phyloP scores from a whole-genome alignment of 2,329 filamentous ascomycete genomes.

The Madurella mycetomatis region DNA sequence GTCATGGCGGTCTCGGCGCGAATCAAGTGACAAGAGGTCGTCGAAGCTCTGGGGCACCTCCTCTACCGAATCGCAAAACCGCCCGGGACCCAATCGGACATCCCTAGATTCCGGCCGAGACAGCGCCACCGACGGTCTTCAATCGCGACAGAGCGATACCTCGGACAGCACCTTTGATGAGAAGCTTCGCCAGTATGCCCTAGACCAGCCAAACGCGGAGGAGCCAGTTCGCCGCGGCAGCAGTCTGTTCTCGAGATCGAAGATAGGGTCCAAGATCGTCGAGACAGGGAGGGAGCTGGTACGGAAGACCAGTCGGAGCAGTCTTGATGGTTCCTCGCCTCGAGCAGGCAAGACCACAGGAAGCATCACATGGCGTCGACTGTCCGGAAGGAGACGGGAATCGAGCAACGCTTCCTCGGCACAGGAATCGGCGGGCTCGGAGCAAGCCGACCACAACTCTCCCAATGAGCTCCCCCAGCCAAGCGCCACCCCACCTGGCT shows the following conservation, averaged over 20 bases:
- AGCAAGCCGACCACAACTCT: constrained; percentile 12
- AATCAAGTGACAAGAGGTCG: constrained; percentile 29
- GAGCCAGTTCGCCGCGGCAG: constrained; percentile 26
- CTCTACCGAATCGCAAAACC: constrained; percentile 2
- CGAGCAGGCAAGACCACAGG: constrained; percentile 14
- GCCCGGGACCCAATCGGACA: background rate
- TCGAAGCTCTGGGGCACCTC: constrained; percentile 1
- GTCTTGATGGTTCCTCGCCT: constrained; percentile 28
- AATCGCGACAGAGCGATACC: constrained; percentile 22
- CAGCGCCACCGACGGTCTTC: constrained; percentile 14
- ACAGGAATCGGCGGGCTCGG: constrained; percentile 24
- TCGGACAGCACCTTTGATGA: constrained; percentile 32
- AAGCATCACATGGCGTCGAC: constrained; percentile 19
- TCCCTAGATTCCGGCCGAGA: constrained; percentile 10
- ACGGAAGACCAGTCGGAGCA: constrained; percentile 35
- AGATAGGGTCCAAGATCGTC: constrained; percentile 33
- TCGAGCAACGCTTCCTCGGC: constrained; percentile 7
- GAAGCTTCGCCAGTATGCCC: constrained; percentile 28
- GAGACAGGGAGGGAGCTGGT: constrained; percentile 33
- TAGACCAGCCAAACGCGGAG: constrained; percentile 25
- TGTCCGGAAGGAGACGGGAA: constrained; percentile 22
- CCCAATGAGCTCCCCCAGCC: constrained; percentile 18
- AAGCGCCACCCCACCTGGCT: constrained; percentile 4
- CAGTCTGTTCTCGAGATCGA: constrained; percentile 35
- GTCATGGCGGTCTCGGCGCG: constrained; percentile 36